A percentile compares a stretch with the other conserved stretches of the same genome.
Evolutionary conservation across 2,329 filamentous ascomycete species (phyloP).

Genomic region (Fonsecaea pugnacius): DNA sequence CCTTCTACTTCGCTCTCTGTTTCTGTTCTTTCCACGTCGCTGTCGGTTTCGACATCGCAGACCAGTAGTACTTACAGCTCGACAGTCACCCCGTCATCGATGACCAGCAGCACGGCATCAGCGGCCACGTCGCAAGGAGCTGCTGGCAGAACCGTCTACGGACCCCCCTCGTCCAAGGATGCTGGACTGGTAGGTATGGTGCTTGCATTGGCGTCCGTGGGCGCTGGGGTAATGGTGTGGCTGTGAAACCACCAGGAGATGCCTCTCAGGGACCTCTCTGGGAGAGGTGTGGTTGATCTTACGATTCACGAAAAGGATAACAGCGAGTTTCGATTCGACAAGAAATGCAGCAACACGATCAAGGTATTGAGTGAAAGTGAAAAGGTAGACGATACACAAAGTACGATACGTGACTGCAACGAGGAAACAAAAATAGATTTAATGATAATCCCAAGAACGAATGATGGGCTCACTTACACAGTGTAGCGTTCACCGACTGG

Average conservation of each 20-base stretch:
- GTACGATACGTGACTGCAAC: slow-evolving; percentile 3
- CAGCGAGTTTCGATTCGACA: slow-evolving; percentile 13
- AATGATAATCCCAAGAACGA: background rate
- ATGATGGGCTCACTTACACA: background rate
- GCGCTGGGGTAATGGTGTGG: slow-evolving; percentile 33
- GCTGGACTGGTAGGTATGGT: slow-evolving; percentile 25
- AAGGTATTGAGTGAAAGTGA: background rate
- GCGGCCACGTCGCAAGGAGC: slow-evolving; percentile 31
- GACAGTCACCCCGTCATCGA: slow-evolving; percentile 27
- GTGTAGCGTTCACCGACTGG: background rate
- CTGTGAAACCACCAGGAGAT: slow-evolving; percentile 16
- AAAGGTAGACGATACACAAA: slow-evolving; percentile 11
- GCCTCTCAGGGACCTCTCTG: too few species aligned
- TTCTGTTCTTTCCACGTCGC: background rate
- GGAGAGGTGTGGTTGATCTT: slow-evolving; percentile 4
- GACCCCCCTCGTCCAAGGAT: slow-evolving; percentile 18
- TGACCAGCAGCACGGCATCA: slow-evolving; percentile 16
- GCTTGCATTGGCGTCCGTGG: slow-evolving; percentile 28
- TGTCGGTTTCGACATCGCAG: slow-evolving; percentile 17
- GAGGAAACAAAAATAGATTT: background rate
- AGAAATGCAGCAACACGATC: slow-evolving; percentile 13
- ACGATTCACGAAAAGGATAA: slow-evolving; percentile 25
- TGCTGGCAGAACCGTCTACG: slow-evolving; percentile 26
- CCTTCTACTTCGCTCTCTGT: slow-evolving; percentile 9
- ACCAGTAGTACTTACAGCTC: slow-evolving; percentile 35